phyloP scores from a whole-genome alignment of 2,329 filamentous ascomycete species.

The Acarospora socialis region DNA sequence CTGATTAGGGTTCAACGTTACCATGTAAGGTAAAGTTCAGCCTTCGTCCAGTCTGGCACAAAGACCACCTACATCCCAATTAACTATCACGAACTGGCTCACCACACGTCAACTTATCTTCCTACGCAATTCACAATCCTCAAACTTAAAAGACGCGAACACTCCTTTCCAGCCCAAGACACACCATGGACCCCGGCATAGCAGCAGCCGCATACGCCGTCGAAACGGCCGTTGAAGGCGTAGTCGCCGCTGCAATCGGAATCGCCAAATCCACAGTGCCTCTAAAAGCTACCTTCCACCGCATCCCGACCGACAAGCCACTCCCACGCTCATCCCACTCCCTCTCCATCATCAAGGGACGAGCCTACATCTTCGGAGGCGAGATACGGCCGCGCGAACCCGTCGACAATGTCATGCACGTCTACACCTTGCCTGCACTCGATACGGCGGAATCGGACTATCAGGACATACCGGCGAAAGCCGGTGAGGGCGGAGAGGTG shows the following conservation, averaged over 20 bases:
- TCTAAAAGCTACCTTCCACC: constrained; percentile 10
- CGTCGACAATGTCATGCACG: constrained; percentile 58
- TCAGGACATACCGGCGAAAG: constrained; percentile 38
- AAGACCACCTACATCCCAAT: no score
- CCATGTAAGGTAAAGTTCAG: no score
- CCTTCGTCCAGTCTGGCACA: no score
- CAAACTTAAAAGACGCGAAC: no score
- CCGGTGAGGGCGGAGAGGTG: constrained; percentile 27
- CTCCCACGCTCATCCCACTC: constrained; percentile 63
- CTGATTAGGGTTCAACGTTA: no score
- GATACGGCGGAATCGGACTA: constrained; percentile 43
- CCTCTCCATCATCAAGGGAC: constrained; percentile 44
- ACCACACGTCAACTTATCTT: no score
- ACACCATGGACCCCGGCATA: no score
- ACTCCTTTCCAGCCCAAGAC: no score
- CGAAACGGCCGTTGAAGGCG: constrained; percentile 10
- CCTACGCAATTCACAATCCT: no score
- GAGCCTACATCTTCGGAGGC: constrained; percentile 63
- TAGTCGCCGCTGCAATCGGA: constrained; percentile 8
- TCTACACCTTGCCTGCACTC: constrained; percentile 46
- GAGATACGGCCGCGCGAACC: constrained; percentile 53
- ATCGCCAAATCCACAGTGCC: constrained; percentile 13
- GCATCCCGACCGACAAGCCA: constrained; percentile 33
- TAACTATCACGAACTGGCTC: no score
- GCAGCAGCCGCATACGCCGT: constrained; percentile 9